phyloP scores from a whole-genome alignment of 495 filamentous ascomycete genomes.

The Sporormia fimetaria region DNA sequence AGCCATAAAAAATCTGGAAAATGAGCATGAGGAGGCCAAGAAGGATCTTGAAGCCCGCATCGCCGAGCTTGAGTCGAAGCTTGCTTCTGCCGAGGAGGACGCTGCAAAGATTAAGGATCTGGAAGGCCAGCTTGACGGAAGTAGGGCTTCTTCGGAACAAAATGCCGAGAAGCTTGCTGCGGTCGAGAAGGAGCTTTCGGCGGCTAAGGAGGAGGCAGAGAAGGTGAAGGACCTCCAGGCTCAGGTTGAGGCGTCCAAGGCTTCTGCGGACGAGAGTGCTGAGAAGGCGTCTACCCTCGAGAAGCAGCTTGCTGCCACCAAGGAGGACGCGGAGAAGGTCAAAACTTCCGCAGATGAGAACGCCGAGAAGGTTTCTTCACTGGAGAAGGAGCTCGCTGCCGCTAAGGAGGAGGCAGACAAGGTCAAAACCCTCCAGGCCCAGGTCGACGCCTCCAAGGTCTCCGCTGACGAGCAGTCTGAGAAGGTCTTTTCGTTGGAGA shows the following conservation, averaged over 20 bases:
- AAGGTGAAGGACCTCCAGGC: slow-evolving; percentile 1
- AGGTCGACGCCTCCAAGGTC: slow-evolving; percentile 1
- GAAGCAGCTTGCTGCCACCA: not conserved
- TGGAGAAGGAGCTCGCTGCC: not conserved
- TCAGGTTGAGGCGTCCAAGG: slow-evolving; percentile 1
- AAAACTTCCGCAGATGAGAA: not conserved
- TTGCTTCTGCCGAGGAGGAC: not conserved
- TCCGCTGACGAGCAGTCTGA: slow-evolving; percentile 3
- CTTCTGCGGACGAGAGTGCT: not conserved
- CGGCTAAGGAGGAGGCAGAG: not conserved
- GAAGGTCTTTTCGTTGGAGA: not conserved
- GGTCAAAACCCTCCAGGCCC: not conserved
- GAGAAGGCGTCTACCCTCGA: not conserved
- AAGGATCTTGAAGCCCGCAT: not conserved
- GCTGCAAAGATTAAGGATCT: not conserved
- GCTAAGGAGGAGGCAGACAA: not conserved
- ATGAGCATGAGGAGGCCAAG: slow-evolving; percentile 1
- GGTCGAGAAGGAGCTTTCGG: not conserved
- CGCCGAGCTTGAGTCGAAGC: slow-evolving; percentile 1
- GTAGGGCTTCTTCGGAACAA: not conserved
- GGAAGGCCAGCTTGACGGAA: not conserved
- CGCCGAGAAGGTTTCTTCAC: not conserved
- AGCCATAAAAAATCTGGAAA: slow-evolving; percentile 3
- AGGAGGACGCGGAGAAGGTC: slow-evolving; percentile 4
- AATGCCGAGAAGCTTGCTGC: not conserved